Conservation (phyloP, 164 flowering plant genomes). For the Piper longum region DNA sequence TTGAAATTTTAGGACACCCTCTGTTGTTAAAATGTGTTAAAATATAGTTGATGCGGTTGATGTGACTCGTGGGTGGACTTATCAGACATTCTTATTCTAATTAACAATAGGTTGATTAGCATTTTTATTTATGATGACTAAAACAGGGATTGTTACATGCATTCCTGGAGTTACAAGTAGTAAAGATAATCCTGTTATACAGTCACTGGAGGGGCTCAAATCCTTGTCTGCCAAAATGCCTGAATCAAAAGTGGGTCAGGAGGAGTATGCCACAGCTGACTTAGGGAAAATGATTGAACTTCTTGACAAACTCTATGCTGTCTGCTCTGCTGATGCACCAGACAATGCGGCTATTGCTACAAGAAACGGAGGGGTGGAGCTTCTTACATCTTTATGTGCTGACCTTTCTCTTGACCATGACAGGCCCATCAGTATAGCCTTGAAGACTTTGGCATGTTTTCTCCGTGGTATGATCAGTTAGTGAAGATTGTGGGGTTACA, state of each 20-base stretch:
- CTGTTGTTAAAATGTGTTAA: no score
- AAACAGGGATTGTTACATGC: slow-evolving; percentile 52
- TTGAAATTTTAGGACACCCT: no score
- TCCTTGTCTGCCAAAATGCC: slow-evolving; percentile 13
- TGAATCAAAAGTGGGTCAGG: neutral
- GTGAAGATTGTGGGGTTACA: neutral
- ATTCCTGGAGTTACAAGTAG: slow-evolving; percentile 52
- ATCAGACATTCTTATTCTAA: no score
- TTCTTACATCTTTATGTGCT: slow-evolving; percentile 45
- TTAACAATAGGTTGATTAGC: neutral
- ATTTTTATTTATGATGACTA: neutral
- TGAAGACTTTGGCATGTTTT: slow-evolving; percentile 45
- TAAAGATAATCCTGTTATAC: slow-evolving; percentile 52
- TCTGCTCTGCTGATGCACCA: slow-evolving; percentile 39
- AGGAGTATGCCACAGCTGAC: neutral
- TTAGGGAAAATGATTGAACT: slow-evolving; percentile 26
- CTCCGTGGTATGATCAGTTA: slow-evolving; percentile 40
- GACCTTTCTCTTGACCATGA: slow-evolving; percentile 20
- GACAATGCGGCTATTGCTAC: slow-evolving; percentile 53
- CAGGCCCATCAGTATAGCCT: slow-evolving; percentile 23
- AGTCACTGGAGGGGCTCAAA: slow-evolving; percentile 43
- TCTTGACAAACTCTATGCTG: slow-evolving; percentile 31
- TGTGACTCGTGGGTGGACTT: no score
- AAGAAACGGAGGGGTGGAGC: slow-evolving; percentile 68
- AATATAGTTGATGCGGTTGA: no score